These are phyloP conservation scores for Brachypodium distachyon DNA, from an alignment of 202 grass and related monocot genomes.

Conservation along the genomic window DNA sequence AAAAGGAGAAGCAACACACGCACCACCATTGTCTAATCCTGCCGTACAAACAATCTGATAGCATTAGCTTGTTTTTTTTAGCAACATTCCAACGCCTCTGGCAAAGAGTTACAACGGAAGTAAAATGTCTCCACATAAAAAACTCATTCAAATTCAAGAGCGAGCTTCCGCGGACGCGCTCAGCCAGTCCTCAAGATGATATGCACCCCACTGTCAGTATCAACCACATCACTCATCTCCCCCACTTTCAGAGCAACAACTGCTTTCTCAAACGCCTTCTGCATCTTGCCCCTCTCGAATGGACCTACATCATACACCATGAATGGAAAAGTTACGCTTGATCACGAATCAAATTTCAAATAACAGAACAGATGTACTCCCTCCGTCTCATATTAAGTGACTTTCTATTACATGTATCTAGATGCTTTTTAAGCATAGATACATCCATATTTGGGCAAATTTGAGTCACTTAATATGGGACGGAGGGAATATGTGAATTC, in stretches of 20 bases:
- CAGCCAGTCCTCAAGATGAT: conserved; percentile 92
- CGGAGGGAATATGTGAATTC: background rate
- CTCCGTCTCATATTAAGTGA: no score
- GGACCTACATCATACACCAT: conserved; percentile 37
- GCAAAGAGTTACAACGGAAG: background rate
- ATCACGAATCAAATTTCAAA: background rate
- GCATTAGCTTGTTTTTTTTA: background rate
- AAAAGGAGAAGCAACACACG: background rate
- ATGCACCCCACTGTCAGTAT: conserved; percentile 83
- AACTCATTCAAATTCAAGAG: background rate
- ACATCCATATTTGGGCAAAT: no score
- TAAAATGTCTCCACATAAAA: background rate
- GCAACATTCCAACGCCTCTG: background rate
- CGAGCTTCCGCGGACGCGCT: background rate
- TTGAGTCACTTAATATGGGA: no score
- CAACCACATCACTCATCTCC: conserved; percentile 73
- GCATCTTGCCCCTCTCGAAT: conserved; percentile 85
- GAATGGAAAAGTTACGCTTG: background rate
- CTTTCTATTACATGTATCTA: no score
- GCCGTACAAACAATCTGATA: background rate
- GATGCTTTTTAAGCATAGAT: no score
- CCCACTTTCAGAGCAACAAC: conserved; percentile 64
- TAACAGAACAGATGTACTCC: background rate
- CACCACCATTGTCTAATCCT: background rate
- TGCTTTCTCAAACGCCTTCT: conserved; percentile 83